Evolutionary conservation across 495 filamentous ascomycete species (phyloP).

Genomic region (Annulohypoxylon bovei): DNA sequence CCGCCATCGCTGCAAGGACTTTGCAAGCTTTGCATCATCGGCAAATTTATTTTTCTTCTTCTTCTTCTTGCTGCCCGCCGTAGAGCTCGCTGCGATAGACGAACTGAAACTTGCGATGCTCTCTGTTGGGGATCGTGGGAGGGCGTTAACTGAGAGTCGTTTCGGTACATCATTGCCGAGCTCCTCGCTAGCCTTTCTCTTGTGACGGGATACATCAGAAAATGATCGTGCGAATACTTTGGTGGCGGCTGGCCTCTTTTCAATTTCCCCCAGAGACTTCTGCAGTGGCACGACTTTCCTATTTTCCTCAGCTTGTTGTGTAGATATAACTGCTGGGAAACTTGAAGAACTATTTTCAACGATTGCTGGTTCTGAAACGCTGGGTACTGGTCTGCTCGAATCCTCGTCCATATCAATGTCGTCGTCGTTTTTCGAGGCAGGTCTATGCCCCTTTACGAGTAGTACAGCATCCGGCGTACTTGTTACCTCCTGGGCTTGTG

Average conservation of each 20-base stretch:
- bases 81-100: slow-evolving; percentile 19
- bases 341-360: not conserved
- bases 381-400: not conserved
- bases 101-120: slow-evolving; percentile 2
- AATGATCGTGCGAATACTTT: slow-evolving; percentile 26
- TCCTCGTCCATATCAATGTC: not conserved
- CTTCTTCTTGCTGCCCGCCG: not conserved
- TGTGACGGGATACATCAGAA: slow-evolving; percentile 27
- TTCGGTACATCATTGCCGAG: slow-evolving; percentile 18
- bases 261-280: slow-evolving; percentile 26
- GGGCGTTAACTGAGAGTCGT: slow-evolving; percentile 32
- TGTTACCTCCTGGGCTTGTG: not conserved
- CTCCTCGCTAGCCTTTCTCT: slow-evolving; percentile 36
- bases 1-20: slow-evolving; percentile 28
- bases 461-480: slow-evolving; percentile 6
- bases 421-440: not conserved
- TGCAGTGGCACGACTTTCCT: not conserved
- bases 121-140: slow-evolving; percentile 8
- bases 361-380: not conserved
- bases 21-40: slow-evolving; percentile 24
- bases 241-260: slow-evolving; percentile 13
- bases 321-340: not conserved
- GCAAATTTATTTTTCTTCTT: slow-evolving; percentile 7
- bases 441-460: not conserved
- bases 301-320: not conserved